Conservation (phyloP, 2,329 filamentous ascomycete genomes). For the Penicillium brevicompactum region DNA sequence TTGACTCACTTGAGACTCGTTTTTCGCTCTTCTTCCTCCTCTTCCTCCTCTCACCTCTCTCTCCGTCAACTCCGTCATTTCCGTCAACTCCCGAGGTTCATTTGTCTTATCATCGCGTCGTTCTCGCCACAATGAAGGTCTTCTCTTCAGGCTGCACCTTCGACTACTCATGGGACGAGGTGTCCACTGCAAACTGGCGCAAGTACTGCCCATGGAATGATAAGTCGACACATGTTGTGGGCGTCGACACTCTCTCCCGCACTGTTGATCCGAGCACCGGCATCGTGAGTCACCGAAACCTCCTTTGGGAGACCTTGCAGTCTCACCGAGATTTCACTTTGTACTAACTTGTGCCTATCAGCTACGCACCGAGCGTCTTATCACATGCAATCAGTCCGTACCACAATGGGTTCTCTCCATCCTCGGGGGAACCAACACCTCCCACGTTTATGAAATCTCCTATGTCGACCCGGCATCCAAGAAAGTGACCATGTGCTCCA, state of each 20-base stretch:
- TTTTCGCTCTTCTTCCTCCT: neutral
- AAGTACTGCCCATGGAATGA: conserved; percentile 99
- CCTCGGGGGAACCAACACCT: conserved; percentile 77
- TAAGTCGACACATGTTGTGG: conserved; percentile 94
- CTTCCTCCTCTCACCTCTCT: neutral
- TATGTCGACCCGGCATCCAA: conserved; percentile 84
- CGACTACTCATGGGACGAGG: conserved; percentile 98
- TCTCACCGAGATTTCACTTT: neutral
- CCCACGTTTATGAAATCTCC: conserved; percentile 90
- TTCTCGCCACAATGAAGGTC: conserved; percentile 74
- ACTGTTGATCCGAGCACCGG: conserved; percentile 64
- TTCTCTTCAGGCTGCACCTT: conserved; percentile 89
- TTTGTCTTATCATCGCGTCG: neutral
- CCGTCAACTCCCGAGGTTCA: neutral
- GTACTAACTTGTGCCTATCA: conserved; percentile 32
- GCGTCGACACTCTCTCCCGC: conserved; percentile 88
- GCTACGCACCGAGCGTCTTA: conserved; percentile 71
- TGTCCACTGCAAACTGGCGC: conserved; percentile 95
- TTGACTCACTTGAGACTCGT: neutral
- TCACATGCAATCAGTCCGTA: conserved; percentile 52
- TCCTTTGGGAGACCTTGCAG: neutral
- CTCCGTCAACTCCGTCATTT: neutral
- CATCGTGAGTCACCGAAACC: conserved; percentile 56
- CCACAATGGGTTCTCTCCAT: conserved; percentile 67
- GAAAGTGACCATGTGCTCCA: conserved; percentile 94